Evolutionary conservation across 129 eudicot species (phyloP).

Genomic region (Centella asiatica): DNA sequence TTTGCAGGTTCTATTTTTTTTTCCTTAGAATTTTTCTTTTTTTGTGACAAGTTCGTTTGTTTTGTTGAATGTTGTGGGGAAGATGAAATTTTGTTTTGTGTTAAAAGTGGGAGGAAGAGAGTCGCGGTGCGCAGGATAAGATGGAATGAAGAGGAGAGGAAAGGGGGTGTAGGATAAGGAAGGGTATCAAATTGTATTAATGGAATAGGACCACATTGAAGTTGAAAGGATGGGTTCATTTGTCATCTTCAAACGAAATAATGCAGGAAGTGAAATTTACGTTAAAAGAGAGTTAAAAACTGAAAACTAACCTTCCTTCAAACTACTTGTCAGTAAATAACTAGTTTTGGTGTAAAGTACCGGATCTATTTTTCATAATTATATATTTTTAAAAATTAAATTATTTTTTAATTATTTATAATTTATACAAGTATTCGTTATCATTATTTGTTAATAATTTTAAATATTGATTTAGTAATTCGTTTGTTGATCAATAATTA

Average conservation of each 20-base stretch:
- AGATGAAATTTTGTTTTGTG: background rate
- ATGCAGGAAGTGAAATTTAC: too few species aligned
- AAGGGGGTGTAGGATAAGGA: conserved; percentile 41
- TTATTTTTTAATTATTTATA: too few species aligned
- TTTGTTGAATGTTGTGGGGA: background rate
- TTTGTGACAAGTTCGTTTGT: background rate
- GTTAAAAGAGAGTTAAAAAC: too few species aligned
- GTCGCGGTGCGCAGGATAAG: conserved; percentile 27
- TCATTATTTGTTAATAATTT: too few species aligned
- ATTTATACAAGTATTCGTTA: too few species aligned
- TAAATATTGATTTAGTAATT: too few species aligned
- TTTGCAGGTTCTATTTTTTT: conserved; percentile 5
- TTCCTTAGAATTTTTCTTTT: background rate
- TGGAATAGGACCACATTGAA: conserved; percentile 76
- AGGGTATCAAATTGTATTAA: conserved; percentile 50
- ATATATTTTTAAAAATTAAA: too few species aligned
- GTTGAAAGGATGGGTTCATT: conserved; percentile 69
- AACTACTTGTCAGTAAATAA: too few species aligned
- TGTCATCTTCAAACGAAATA: conserved; percentile 65
- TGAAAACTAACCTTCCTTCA: too few species aligned
- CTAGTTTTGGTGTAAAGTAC: too few species aligned
- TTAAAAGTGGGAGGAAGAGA: conserved; percentile 2
- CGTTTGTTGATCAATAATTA: too few species aligned
- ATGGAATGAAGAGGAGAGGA: conserved; percentile 14
- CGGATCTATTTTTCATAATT: too few species aligned